Evolutionary conservation across 768 basidiomycete genomes (phyloP), one percentile per base, ranked within the genome.

Genomic region (Thelephora ganbajun): DNA sequence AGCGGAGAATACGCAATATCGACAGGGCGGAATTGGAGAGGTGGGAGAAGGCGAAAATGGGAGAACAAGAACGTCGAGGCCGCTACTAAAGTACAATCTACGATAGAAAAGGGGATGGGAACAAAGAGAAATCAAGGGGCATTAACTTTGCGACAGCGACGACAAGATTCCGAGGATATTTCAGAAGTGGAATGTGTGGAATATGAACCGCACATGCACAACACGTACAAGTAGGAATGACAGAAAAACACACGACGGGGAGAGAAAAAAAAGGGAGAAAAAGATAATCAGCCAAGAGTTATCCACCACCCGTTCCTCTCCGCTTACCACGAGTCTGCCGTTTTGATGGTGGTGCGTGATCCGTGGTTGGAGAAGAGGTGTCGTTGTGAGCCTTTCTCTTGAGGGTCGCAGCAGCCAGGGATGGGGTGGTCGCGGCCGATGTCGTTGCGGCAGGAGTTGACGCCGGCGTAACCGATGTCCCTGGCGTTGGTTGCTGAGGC

Each of bases 401-500:
- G 39, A 66, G 52, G 46, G 61, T 55, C 45, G 61, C 55, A 39
- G 48, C 56, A 46, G 55, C 47, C 53, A 62, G 46, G 3, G 56
- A 52, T 12, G 62, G 62, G 5, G 62, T 63, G 23, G 57, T 55
- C 18, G 49, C 44, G 30, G 51, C 42, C 2, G 60, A 52, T 2
- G 55, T 53, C 19, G 60, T 58, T 30, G 59, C 53, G 2, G 53
- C 56, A 0, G 62, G 60, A 3, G 63, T 64, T 5, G 63, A 59
- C 19, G 59, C 52, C 13, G 60, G 51, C 16, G 54, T 55, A 12
- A 46, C 47, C 3, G 61, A 53, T 2, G 57, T 56, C 39, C 56
- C 54, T 35, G 48, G 57, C 39, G 49, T 54, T 55, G 62, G 59
- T 42, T 57, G 50, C 50, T 68, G 57, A 52, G 66, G 59, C 50